Percentiles rank a stretch among this genome's conserved stretches.
phyloP scores from a whole-genome alignment of 495 filamentous ascomycete genomes.

The Penicillium pulvis region DNA sequence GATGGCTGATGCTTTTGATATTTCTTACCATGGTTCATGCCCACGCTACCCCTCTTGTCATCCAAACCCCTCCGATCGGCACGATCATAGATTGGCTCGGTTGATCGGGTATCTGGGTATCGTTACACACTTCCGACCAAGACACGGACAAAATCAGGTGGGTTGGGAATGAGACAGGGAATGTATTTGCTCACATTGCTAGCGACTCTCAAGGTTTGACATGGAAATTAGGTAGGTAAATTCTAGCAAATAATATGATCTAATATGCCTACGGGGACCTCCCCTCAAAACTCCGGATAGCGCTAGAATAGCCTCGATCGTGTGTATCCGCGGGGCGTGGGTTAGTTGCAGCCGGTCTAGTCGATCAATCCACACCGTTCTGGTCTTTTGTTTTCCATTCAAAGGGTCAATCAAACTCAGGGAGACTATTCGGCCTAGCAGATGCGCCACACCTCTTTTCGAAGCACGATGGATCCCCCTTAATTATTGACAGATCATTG shows the following conservation, averaged over 20 bases:
- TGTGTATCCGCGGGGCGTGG: constrained; percentile 16
- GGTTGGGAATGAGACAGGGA: constrained; percentile 29
- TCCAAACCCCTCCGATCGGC: constrained; percentile 21
- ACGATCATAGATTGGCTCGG: constrained; percentile 17
- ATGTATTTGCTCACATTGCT: constrained; percentile 7
- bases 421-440: constrained; percentile 8
- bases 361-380: constrained; percentile 20
- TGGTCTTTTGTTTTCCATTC: constrained; percentile 1
- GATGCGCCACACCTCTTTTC: constrained; percentile 5
- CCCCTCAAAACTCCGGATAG: not conserved
- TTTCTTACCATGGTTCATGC: constrained; percentile 25
- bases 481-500: constrained; percentile 19
- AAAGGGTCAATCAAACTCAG: constrained; percentile 7
- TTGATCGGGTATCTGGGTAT: constrained; percentile 11
- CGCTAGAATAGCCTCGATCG: constrained; percentile 19
- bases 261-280: not conserved
- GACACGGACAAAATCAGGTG: constrained; percentile 12
- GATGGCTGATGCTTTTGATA: constrained; percentile 2
- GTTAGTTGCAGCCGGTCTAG: constrained; percentile 17
- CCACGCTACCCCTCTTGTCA: constrained; percentile 20
- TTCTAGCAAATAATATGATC: too few relatives aligned
- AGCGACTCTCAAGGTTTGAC: not conserved
- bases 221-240: too few relatives aligned
- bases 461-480: constrained; percentile 7
- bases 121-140: constrained; percentile 21